A percentile compares a stretch with the other conserved stretches of the same genome.
phyloP scores from a whole-genome alignment of 169 alveolate species.

The Theileria orientalis region DNA sequence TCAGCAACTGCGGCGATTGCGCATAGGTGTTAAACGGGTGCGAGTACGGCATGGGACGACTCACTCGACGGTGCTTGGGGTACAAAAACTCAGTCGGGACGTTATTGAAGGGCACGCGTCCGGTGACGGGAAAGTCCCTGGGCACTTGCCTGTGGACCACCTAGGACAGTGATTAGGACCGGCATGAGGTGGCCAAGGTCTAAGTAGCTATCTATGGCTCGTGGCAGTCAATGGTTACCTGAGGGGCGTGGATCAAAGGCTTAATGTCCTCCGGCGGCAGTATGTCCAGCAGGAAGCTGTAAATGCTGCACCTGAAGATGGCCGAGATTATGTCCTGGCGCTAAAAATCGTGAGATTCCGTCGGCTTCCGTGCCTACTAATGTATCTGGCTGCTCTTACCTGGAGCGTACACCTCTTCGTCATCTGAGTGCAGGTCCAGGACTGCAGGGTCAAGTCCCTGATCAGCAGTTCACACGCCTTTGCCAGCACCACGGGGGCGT shows the following conservation, averaged over 20 bases:
- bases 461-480: conserved; percentile 95
- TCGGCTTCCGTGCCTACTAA: conserved; percentile 29
- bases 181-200: too few relatives aligned
- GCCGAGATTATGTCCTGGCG: conserved; percentile 81
- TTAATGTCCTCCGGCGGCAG: conserved; percentile 71
- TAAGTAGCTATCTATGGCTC: too few relatives aligned
- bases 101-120: too few relatives aligned
- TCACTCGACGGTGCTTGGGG: too few relatives aligned
- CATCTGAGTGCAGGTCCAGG: conserved; percentile 90
- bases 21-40: too few relatives aligned
- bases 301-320: conserved; percentile 85
- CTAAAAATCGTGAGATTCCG: conserved; percentile 74
- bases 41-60: too few relatives aligned
- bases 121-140: too few relatives aligned
- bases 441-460: conserved; percentile 90
- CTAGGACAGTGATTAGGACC: too few relatives aligned
- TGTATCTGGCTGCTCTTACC: conserved; percentile 13
- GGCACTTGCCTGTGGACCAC: too few relatives aligned
- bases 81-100: too few relatives aligned
- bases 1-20: too few relatives aligned
- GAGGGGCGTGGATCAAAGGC: conserved; percentile 57
- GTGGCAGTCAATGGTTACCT: too few relatives aligned
- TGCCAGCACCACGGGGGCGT: conserved; percentile 93
- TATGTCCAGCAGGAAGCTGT: conserved; percentile 89
- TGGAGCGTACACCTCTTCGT: conserved; percentile 88